These are phyloP conservation scores for Inonotus hispidus DNA, from an alignment of 1,284 basidiomycete species.

Conservation along the genomic window DNA sequence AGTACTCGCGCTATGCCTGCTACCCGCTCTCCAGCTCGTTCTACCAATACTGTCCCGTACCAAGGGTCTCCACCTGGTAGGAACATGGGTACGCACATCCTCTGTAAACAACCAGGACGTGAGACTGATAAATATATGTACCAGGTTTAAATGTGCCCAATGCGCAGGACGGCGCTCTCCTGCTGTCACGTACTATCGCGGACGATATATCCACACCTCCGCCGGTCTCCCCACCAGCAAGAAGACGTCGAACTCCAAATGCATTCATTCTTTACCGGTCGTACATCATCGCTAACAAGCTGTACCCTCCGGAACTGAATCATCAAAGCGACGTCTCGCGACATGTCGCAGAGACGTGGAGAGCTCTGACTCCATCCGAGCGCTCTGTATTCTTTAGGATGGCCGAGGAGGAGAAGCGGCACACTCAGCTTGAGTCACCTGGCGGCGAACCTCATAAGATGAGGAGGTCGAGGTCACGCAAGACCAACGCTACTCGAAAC, in stretches of 20 bases:
- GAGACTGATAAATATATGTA: neutral
- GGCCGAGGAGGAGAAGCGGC: neutral
- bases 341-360: constrained; percentile 4
- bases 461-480: too few relatives aligned
- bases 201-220: neutral
- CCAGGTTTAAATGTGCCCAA: neutral
- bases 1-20: neutral
- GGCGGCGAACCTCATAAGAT: too few relatives aligned
- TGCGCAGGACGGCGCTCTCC: neutral
- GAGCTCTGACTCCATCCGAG: neutral
- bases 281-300: neutral
- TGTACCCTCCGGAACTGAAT: neutral
- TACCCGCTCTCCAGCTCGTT: neutral
- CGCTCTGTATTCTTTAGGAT: neutral
- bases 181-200: neutral
- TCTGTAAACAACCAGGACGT: neutral
- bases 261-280: constrained; percentile 11
- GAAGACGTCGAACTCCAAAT: neutral
- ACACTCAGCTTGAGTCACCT: neutral
- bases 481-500: too few relatives aligned
- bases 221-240: neutral
- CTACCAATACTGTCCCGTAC: neutral
- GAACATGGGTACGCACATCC: neutral
- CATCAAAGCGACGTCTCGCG: constrained; percentile 10
- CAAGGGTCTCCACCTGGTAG: too few relatives aligned